These are phyloP conservation scores for Lineolata rhizophorae DNA, from an alignment of 495 filamentous ascomycete species.

Conservation along the genomic window DNA sequence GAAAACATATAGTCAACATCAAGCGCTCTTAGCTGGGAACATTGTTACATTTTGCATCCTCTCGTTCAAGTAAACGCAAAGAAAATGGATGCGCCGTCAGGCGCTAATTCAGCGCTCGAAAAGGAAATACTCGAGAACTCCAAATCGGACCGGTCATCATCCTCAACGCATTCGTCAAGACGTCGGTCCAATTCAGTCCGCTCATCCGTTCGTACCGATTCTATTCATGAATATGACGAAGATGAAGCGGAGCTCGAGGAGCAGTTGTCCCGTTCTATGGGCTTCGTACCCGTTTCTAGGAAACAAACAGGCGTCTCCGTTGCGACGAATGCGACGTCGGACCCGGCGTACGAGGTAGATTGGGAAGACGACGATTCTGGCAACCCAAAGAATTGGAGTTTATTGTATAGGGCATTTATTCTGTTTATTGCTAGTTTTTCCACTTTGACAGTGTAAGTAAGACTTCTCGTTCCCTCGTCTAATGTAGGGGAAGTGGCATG, in stretches of 20 bases:
- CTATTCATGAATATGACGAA: neutral
- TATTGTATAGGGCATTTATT: neutral
- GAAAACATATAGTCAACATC: no score
- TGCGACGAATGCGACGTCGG: neutral
- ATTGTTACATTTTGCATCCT: no score
- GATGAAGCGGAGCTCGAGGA: neutral
- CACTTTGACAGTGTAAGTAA: constrained; percentile 1
- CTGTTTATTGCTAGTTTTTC: neutral
- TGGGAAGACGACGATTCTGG: constrained; percentile 3
- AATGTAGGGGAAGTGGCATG: neutral
- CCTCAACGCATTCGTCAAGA: no score
- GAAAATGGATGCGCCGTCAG: no score
- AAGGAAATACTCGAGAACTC: no score
- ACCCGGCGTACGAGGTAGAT: constrained; percentile 2
- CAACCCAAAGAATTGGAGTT: constrained; percentile 1
- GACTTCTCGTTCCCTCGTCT: neutral
- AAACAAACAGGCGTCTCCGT: neutral
- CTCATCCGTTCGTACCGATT: neutral
- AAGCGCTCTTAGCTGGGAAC: no score
- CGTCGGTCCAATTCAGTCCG: no score
- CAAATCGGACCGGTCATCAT: no score
- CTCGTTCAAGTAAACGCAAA: no score
- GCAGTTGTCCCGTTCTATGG: neutral
- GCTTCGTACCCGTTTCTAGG: no score
- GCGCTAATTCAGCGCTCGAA: no score